Conservation (phyloP, 2,329 filamentous ascomycete genomes). For the Chrysosphaeria jannelii region DNA sequence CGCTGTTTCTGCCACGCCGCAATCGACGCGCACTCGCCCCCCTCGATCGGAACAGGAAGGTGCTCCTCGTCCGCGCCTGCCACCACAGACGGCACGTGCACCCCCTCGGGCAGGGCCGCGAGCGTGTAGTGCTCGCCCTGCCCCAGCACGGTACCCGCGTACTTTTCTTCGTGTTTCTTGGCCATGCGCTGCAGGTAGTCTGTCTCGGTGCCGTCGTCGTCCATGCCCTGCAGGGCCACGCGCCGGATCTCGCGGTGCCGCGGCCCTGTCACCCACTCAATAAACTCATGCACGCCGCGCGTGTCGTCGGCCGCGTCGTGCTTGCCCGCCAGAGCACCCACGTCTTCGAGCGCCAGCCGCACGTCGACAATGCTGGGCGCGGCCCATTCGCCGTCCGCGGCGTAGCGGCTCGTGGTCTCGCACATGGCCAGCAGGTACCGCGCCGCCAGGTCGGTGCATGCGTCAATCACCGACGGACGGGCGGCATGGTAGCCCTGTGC, state of each 20-base stretch:
- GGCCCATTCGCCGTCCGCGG: constrained; percentile 22
- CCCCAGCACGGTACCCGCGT: constrained; percentile 59
- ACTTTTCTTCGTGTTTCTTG: constrained; percentile 68
- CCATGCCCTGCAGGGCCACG: constrained; percentile 40
- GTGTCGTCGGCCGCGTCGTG: constrained; percentile 39
- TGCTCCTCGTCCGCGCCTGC: constrained; percentile 12
- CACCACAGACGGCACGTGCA: constrained; percentile 22
- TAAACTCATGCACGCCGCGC: constrained; percentile 46
- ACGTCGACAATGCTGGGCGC: constrained; percentile 32
- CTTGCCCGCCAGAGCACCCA: constrained; percentile 46
- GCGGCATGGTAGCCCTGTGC: constrained; percentile 72
- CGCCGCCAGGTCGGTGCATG: constrained; percentile 59
- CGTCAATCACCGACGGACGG: constrained; percentile 55
- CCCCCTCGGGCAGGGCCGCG: too few species aligned
- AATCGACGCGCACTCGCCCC: constrained; percentile 36
- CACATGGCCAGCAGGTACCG: constrained; percentile 54
- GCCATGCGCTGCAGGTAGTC: constrained; percentile 45
- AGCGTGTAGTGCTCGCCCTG: too few species aligned
- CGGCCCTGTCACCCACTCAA: constrained; percentile 47
- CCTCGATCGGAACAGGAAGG: constrained; percentile 58
- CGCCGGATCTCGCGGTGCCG: constrained; percentile 54
- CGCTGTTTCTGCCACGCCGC: constrained; percentile 26
- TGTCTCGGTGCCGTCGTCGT: constrained; percentile 28
- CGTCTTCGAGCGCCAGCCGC: constrained; percentile 58
- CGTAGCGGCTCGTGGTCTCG: constrained; percentile 38